Evolutionary conservation across 2,329 filamentous ascomycete species (phyloP).

Genomic region (Didymosphaeria variabile): DNA sequence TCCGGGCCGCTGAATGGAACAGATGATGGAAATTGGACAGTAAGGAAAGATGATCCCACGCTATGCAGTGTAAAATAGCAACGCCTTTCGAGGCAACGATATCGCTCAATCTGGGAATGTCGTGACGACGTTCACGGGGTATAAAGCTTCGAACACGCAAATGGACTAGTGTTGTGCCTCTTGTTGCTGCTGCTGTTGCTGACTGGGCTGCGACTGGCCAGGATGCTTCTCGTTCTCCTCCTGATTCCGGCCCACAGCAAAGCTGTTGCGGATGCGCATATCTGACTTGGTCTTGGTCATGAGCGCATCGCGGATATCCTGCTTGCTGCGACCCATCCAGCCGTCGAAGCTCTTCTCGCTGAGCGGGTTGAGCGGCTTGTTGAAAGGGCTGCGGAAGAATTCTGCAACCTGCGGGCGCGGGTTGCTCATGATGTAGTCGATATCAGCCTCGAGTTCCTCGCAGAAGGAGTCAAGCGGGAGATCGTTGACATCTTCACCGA

Average conservation of each 20-base stretch:
- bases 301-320: constrained; percentile 55
- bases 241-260: constrained; percentile 31
- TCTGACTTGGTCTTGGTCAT: constrained; percentile 53
- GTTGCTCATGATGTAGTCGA: constrained; percentile 74
- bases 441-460: constrained; percentile 74
- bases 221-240: constrained; percentile 37
- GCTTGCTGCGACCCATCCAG: constrained; percentile 49
- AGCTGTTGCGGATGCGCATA: constrained; percentile 45
- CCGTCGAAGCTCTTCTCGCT: constrained; percentile 51
- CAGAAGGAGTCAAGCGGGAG: constrained; percentile 72
- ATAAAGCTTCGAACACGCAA: background rate
- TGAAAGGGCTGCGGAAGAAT: constrained; percentile 60
- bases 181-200: constrained; percentile 17
- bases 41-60: background rate
- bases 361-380: constrained; percentile 68
- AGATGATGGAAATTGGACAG: background rate
- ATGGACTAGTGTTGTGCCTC: background rate
- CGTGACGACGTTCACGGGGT: background rate
- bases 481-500: constrained; percentile 85
- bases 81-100: background rate
- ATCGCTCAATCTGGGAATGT: background rate
- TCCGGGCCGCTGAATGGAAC: background rate
- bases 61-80: background rate
- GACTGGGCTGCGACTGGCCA: constrained; percentile 18
- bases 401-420: constrained; percentile 61